Base-by-base conservation (phyloP, 2,329 filamentous ascomycete genomes). In the Meredithiella fracta region DNA sequence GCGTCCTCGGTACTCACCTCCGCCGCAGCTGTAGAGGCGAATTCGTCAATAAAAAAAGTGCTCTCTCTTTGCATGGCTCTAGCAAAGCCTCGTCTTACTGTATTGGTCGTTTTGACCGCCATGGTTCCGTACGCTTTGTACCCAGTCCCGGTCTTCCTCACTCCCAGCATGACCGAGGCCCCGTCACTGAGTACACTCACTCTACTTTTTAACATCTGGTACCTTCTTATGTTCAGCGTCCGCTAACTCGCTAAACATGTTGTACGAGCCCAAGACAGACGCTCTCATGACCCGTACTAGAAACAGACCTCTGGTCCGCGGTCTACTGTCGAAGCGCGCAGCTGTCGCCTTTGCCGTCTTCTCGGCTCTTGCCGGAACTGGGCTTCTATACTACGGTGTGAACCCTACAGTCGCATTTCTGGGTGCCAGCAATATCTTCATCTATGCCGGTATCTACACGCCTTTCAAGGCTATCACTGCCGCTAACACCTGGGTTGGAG, bases 181-280 rank as follows among this genome's bases (percentile, higher is more conserved):
- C 89, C 92, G 1, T 92, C 88, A 17, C 78, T 96, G 47, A 94
- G 86, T 59, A 88, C 92, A 1, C 74, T 97, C 55, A 98, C 92
- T 7, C 82, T 97, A 17, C 75, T 97, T 95, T 72, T 80, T 98
- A 53, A 95, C 91, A 0, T 80, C 80, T 3, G 91, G 92, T 59
- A 97, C 92, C 0, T 82, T 90, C 3, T 76, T 96, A 20, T 92
- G 87, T 67, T 86, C 81, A n/a, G 88, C 90, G 47, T 87, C 85
- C 58, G 92, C 92, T 47, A 98, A 98, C 67, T 80, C 92, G 1
- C 75, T 97, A 61, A 98, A 98, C 69, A 98, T 98, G 92, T 80
- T 96, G 58, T 89, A 96, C 69, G 92, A 98, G 69, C 86, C 83
- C 8, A 76, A 82, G 59, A 90, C 90, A 65, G 92, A 98, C 67